Conservation (phyloP, 768 basidiomycete genomes). For the Naganishia friedmannii region DNA sequence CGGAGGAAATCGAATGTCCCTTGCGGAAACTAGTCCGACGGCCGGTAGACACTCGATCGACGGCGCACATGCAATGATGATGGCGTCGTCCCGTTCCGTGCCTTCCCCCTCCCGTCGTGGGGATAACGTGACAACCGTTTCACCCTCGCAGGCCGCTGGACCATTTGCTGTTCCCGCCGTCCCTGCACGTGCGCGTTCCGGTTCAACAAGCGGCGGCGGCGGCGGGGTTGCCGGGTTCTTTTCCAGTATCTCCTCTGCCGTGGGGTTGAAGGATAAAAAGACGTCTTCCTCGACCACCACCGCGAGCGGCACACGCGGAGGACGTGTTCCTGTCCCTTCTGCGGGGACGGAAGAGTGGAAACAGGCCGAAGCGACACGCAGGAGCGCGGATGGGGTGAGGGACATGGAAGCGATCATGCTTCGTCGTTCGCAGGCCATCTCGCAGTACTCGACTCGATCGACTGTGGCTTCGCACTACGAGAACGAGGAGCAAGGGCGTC, state of each 20-base stretch:
- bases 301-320: background rate
- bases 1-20: slow-evolving; percentile 1
- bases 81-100: background rate
- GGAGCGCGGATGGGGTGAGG: slow-evolving; percentile 46
- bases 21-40: background rate
- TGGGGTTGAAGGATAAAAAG: slow-evolving; percentile 27
- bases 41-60: slow-evolving; percentile 30
- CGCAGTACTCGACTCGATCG: slow-evolving; percentile 38
- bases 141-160: slow-evolving; percentile 46
- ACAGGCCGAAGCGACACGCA: slow-evolving; percentile 43
- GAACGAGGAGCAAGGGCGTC: slow-evolving; percentile 11
- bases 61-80: slow-evolving; percentile 39
- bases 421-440: slow-evolving; percentile 45
- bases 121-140: slow-evolving; percentile 40
- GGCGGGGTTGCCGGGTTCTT: slow-evolving; percentile 21
- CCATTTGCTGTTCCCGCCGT: slow-evolving; percentile 35
- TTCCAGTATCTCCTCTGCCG: slow-evolving; percentile 17
- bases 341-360: slow-evolving; percentile 12
- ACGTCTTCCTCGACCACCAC: no score
- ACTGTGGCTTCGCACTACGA: background rate
- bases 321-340: background rate
- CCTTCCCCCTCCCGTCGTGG: background rate
- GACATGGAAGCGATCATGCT: slow-evolving; percentile 48
- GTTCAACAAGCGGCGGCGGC: slow-evolving; percentile 8
- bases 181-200: background rate